Evolutionary conservation across 208 protist species (phyloP), one percentile per base, ranked within the genome.

Genomic region (Naegleria lovaniensis): DNA sequence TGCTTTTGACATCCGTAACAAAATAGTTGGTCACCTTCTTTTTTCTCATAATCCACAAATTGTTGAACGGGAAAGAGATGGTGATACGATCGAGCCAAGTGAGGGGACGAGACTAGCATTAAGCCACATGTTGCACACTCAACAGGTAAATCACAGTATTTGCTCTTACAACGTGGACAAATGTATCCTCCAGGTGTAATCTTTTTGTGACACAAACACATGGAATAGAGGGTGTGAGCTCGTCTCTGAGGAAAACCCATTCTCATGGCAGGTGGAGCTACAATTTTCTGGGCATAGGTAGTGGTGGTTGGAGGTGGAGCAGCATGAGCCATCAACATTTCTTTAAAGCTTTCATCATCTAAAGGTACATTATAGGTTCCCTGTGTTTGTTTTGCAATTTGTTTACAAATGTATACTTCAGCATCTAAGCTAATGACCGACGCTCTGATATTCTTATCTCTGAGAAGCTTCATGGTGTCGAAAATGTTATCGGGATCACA

Each of bases 61-160:
- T 76, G 9, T 36, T 92, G 88, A 0, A 97, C 52, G 38, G 94
- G 95, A 88, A 97, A 96, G 38, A 97, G 90, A 89, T 97, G 96
- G 88, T 96, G 95, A 89, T 96, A 97, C 4, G 95, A 96, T 38
- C 96, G 91, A 5, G 96, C 96, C 25, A 97, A 92, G 91, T 97
- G 96, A 7, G 95, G 92, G 38, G 95, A 95, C 15, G 96, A 96
- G 16, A 97, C 93, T 5, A 97, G 91, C 4, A 93, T 95, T 33
- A 97, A 88, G 39, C 90, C 91, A 91, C 96, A 97, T 25, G 95
- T 90, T 38, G 55, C 36, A 89, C 96, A 97, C 39, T 96, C 94
- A 0, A 91, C 94, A 16, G 95, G 95, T 0, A 97, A 52, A 51
- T 96, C 94, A 92, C 94, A 97, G 39, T 86, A 91, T 83, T 95